Base-by-base conservation (phyloP, 2,329 filamentous ascomycete species). In the Colletotrichum sp. region DNA sequence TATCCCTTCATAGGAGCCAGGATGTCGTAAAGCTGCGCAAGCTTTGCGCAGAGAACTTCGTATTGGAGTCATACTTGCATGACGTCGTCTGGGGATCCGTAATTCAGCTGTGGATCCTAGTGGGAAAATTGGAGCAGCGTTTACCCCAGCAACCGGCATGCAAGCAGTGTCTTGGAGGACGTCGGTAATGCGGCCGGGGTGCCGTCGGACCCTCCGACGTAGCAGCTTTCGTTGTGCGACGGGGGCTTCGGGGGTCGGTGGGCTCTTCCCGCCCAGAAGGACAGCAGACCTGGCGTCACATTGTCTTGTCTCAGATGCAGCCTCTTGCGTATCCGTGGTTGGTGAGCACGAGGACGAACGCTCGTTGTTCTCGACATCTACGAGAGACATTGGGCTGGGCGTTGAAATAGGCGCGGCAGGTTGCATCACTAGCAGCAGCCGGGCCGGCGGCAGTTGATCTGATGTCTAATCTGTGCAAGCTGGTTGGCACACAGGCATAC, bases 81-180 rank as follows among this genome's bases (percentile, higher is more conserved):
- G 73, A 75, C 73, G 73, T 75, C 73, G 64, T 75, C 70, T 73
- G 57, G 73, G 73, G 70, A 48, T 73, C 73, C 73, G 59, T 75
- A 44, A 59, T 52, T 68, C 25, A 63, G 27, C 9, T 57, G 64
- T 75, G 73, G 67, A 55, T 13, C 25, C 57, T 15, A 13, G 27
- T 64, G 30, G 13, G 34, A 60, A 73, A 57, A 63, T 16, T 73
- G 70, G 64, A 69, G 69, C 73, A 75, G 57, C 64, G 70, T 73
- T 60, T 57, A 75, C 70, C 70, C 73, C 65, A 65, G 73, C 64
- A 75, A 73, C 70, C 55, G 70, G 63, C 57, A 65, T 32, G 52
- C 68, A 61, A 71, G 61, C 57, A 57, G 67, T 75, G 39, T 67
- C 61, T 72, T 44, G 28, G 44, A 57, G 44, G 57, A 59, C 27